Conservation (phyloP, 2,329 filamentous ascomycete genomes). For the Mariannaea sp. region DNA sequence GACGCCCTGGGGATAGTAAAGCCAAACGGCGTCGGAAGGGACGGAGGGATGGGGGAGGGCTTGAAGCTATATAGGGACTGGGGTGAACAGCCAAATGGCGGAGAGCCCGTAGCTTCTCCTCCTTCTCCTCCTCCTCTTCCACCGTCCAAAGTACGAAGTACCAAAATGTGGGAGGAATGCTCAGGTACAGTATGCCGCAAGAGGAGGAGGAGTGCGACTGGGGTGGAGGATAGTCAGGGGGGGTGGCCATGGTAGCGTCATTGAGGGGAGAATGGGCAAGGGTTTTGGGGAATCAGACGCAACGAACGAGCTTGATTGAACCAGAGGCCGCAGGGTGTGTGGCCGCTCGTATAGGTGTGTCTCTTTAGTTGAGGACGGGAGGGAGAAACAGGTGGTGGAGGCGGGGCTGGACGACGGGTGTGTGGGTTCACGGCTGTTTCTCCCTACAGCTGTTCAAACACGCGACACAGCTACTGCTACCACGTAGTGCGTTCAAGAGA, state of each 20-base stretch:
- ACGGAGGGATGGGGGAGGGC: constrained; percentile 24
- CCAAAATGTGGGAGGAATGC: too few species aligned
- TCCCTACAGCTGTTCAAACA: not conserved
- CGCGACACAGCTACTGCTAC: constrained; percentile 1
- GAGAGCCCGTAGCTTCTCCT: too few species aligned
- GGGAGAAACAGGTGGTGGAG: constrained; percentile 22
- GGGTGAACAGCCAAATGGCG: constrained; percentile 13
- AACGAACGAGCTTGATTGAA: constrained; percentile 8
- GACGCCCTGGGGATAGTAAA: constrained; percentile 31
- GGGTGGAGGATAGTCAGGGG: constrained; percentile 9
- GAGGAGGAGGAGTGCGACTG: too few species aligned
- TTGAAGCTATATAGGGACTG: constrained; percentile 40
- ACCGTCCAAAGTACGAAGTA: too few species aligned
- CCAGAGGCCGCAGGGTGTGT: constrained; percentile 11
- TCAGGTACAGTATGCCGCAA: too few species aligned
- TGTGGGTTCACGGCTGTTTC: not conserved
- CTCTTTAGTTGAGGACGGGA: constrained; percentile 10
- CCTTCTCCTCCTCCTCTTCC: too few species aligned
- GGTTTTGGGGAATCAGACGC: constrained; percentile 17
- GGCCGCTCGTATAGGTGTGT: constrained; percentile 5
- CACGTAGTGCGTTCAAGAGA: too few species aligned
- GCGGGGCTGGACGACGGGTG: constrained; percentile 8
- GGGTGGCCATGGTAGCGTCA: constrained; percentile 24
- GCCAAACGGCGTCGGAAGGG: constrained; percentile 24
- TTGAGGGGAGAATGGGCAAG: constrained; percentile 24